A percentile compares a stretch with the other conserved stretches of the same genome.
These are phyloP conservation scores for Cladosporium cucumerinum DNA, from an alignment of 2,329 filamentous ascomycete species.

Conservation along the genomic window DNA sequence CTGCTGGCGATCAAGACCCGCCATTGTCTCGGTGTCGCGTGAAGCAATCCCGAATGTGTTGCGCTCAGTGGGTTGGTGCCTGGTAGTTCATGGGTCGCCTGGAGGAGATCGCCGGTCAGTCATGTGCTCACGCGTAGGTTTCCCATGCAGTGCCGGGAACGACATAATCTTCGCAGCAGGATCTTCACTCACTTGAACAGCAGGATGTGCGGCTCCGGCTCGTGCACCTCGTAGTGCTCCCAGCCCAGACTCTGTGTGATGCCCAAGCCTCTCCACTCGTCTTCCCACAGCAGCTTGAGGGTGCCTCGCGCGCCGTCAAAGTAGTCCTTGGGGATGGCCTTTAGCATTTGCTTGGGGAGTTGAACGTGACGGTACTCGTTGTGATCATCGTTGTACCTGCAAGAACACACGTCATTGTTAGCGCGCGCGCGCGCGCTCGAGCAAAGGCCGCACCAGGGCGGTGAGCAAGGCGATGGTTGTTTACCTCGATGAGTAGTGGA, in stretches of 20 bases:
- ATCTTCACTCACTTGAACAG: slow-evolving; percentile 81
- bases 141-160: no score
- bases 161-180: neutral
- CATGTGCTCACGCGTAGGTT: slow-evolving; percentile 9
- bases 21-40: neutral
- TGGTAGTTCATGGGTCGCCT: slow-evolving; percentile 67
- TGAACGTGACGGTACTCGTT: slow-evolving; percentile 98
- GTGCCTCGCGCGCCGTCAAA: slow-evolving; percentile 87
- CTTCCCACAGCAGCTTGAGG: slow-evolving; percentile 94
- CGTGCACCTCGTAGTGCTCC: slow-evolving; percentile 99
- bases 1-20: neutral
- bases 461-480: slow-evolving; percentile 27
- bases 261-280: slow-evolving; percentile 94
- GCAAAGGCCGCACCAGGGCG: neutral
- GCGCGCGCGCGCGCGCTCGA: neutral
- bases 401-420: neutral
- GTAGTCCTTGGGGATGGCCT: slow-evolving; percentile 91
- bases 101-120: neutral
- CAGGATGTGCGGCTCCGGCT: slow-evolving; percentile 96
- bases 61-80: slow-evolving; percentile 48
- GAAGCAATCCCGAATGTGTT: neutral
- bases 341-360: slow-evolving; percentile 96
- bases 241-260: slow-evolving; percentile 99
- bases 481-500: slow-evolving; percentile 92
- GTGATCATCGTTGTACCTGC: slow-evolving; percentile 85